phyloP scores from a whole-genome alignment of 164 flowering plant species.

The Piper betle region DNA sequence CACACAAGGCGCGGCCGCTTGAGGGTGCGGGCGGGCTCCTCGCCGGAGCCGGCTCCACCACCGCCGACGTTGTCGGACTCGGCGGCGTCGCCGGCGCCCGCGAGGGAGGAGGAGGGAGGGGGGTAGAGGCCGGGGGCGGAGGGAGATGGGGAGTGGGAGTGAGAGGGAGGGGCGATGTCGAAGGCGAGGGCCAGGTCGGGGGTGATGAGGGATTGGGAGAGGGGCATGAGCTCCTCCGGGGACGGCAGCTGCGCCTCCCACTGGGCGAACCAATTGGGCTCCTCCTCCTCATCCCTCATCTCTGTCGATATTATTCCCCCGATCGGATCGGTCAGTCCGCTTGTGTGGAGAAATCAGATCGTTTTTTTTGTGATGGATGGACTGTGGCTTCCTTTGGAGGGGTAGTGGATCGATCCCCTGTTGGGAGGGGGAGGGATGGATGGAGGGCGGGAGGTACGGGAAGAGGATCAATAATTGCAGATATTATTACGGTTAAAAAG shows the following conservation, averaged over 20 bases:
- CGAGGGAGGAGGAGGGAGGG: neutral
- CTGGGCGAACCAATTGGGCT: constrained; percentile 69
- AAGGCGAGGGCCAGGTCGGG: constrained; percentile 87
- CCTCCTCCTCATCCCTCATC: constrained; percentile 30
- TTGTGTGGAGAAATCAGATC: too few species aligned
- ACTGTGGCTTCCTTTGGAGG: too few species aligned
- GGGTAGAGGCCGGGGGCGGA: constrained; percentile 3
- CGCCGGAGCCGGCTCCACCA: constrained; percentile 28
- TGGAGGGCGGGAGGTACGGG: too few species aligned
- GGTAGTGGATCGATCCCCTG: too few species aligned
- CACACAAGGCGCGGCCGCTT: constrained; percentile 92
- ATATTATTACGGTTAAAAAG: too few species aligned
- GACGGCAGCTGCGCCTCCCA: constrained; percentile 96
- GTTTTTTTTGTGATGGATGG: too few species aligned
- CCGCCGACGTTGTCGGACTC: constrained; percentile 43
- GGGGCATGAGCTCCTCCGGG: constrained; percentile 81
- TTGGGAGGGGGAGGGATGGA: too few species aligned
- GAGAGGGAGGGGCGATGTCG: constrained; percentile 38
- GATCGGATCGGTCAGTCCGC: too few species aligned
- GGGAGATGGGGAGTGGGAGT: constrained; percentile 6
- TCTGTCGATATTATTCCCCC: neutral
- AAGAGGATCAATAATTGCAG: too few species aligned
- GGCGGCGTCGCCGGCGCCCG: constrained; percentile 38
- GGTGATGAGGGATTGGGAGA: constrained; percentile 91
- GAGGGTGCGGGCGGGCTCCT: constrained; percentile 83